Conservation (phyloP, 495 filamentous ascomycete species). For the Xylaria flabelliformis region DNA sequence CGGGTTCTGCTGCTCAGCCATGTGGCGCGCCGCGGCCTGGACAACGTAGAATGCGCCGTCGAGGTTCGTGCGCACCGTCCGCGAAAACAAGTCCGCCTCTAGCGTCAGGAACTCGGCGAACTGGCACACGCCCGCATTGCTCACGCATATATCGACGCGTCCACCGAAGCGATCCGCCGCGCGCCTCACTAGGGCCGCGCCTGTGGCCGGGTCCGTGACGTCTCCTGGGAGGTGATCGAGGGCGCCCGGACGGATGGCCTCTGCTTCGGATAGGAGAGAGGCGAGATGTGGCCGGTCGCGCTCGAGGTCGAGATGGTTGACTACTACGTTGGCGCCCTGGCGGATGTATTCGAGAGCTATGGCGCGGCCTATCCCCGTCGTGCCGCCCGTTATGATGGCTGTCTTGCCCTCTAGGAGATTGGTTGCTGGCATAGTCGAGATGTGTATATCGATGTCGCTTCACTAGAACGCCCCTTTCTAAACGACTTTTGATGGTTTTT, state of each 20-base stretch:
- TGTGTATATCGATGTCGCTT: not conserved
- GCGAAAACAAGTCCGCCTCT: constrained; percentile 63
- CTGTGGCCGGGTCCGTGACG: constrained; percentile 69
- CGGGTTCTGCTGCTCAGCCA: constrained; percentile 69
- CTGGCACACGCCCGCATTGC: constrained; percentile 85
- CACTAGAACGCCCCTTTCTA: not conserved
- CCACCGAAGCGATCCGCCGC: constrained; percentile 64
- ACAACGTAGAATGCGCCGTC: constrained; percentile 84
- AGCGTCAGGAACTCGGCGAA: constrained; percentile 84
- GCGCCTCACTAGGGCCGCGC: constrained; percentile 59
- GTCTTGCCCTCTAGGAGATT: constrained; percentile 70
- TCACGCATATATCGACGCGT: constrained; percentile 79
- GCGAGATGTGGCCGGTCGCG: constrained; percentile 60
- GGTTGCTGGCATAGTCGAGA: constrained; percentile 43
- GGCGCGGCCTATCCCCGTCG: constrained; percentile 78
- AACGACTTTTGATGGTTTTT: too few relatives aligned
- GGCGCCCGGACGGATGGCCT: constrained; percentile 51
- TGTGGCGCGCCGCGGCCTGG: constrained; percentile 82
- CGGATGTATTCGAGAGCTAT: constrained; percentile 73
- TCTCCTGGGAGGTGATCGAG: constrained; percentile 70
- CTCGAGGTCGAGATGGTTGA: constrained; percentile 71
- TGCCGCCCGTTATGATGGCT: constrained; percentile 77
- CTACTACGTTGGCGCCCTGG: constrained; percentile 71
- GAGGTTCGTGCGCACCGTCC: constrained; percentile 78
- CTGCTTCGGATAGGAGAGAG: constrained; percentile 60